These are phyloP conservation scores for Boletus sp. DNA, from an alignment of 768 basidiomycete genomes.

Conservation along the genomic window DNA sequence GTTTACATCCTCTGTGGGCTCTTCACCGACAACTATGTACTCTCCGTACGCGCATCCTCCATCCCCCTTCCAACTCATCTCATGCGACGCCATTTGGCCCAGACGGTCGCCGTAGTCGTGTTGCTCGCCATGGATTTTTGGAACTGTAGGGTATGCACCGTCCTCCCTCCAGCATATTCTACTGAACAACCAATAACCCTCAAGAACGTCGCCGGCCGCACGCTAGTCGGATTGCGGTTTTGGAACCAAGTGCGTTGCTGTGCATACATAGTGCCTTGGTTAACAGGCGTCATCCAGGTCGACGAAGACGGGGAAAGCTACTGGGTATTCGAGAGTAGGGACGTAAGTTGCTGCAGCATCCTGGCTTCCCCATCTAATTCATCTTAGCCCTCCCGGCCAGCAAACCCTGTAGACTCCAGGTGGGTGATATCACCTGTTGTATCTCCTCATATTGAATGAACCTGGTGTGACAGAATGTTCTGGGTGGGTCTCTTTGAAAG, in stretches of 20 bases:
- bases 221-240: conserved; percentile 90
- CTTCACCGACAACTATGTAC: conserved; percentile 86
- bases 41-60: conserved; percentile 61
- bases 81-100: conserved; percentile 3
- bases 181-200: conserved; percentile 1
- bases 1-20: conserved; percentile 93
- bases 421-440: conserved; percentile 34
- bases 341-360: conserved; percentile 52
- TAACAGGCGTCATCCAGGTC: conserved; percentile 47
- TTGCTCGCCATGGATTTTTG: conserved; percentile 97
- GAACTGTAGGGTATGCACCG: conserved; percentile 77
- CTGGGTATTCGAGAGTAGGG: conserved; percentile 98
- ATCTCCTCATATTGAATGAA: conserved; percentile 6
- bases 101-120: conserved; percentile 91
- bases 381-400: conserved; percentile 75
- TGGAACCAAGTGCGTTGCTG: conserved; percentile 79
- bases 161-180: background rate
- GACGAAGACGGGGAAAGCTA: conserved; percentile 94
- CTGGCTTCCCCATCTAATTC: conserved; percentile 9
- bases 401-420: conserved; percentile 87
- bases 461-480: conserved; percentile 65
- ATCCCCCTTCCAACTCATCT: background rate
- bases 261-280: background rate
- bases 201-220: conserved; percentile 91
- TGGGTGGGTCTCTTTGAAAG: conserved; percentile 55